These are phyloP conservation scores for Auricularia sp. DNA, from an alignment of 768 basidiomycete species.

Conservation along the genomic window DNA sequence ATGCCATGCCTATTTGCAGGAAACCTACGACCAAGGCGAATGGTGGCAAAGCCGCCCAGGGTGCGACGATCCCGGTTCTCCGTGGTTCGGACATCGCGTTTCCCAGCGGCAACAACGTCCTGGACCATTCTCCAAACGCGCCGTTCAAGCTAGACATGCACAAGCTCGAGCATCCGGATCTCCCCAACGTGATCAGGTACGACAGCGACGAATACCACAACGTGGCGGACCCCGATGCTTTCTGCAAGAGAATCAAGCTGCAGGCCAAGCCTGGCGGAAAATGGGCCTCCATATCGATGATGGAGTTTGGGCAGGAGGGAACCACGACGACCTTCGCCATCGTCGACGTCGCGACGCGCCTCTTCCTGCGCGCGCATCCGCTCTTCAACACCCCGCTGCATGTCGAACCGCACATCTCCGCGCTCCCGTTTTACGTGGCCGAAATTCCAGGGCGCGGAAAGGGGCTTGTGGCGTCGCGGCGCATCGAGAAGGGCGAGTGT, in stretches of 20 bases:
- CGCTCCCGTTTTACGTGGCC: conserved; percentile 20
- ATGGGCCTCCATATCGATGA: not conserved
- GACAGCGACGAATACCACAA: not conserved
- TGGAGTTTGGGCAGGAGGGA: not conserved
- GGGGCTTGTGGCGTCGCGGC: conserved; percentile 19
- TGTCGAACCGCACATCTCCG: not conserved
- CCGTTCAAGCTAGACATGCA: not conserved
- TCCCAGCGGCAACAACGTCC: not conserved
- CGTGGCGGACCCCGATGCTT: not conserved
- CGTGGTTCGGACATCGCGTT: not conserved
- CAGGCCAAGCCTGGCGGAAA: not conserved
- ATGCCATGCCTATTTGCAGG: too few species aligned
- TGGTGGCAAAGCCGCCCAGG: not conserved
- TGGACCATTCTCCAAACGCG: not conserved
- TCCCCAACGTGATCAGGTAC: not conserved
- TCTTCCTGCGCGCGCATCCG: not conserved
- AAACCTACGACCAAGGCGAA: not conserved
- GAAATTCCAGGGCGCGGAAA: conserved; percentile 25
- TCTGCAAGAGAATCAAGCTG: not conserved
- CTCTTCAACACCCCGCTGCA: not conserved
- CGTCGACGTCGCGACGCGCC: not conserved
- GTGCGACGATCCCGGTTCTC: not conserved
- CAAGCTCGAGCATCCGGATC: not conserved
- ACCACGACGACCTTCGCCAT: not conserved
- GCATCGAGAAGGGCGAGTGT: conserved; percentile 17